phyloP scores from a whole-genome alignment of 768 basidiomycete species.

The Kwoniella heveanensis region DNA sequence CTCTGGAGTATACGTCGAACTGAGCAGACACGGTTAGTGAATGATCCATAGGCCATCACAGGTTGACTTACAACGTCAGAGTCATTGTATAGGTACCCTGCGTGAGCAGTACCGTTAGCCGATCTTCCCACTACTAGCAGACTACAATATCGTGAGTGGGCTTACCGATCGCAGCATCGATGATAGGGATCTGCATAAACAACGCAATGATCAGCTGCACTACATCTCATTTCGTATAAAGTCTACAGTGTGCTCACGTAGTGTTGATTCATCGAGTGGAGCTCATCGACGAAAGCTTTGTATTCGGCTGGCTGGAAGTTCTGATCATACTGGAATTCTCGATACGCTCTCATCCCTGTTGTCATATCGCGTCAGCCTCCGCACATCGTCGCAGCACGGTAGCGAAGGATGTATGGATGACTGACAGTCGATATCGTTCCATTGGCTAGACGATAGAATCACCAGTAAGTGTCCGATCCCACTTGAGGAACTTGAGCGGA shows the following conservation, averaged over 20 bases:
- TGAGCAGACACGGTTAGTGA: not conserved
- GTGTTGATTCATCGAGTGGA: constrained; percentile 51
- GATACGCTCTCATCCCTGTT: constrained; percentile 37
- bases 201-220: constrained; percentile 1
- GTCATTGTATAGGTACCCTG: constrained; percentile 30
- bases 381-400: not conserved
- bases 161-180: constrained; percentile 52
- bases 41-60: not conserved
- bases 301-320: constrained; percentile 42
- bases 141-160: too few relatives aligned
- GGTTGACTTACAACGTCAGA: constrained; percentile 32
- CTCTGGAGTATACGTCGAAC: constrained; percentile 67
- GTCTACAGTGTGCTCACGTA: constrained; percentile 26
- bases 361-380: not conserved
- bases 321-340: constrained; percentile 49
- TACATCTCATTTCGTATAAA: not conserved
- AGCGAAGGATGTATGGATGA: not conserved
- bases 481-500: too few relatives aligned
- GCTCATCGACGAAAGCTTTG: constrained; percentile 42
- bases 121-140: too few relatives aligned
- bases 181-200: constrained; percentile 38
- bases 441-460: too few relatives aligned
- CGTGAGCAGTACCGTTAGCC: not conserved
- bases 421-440: constrained; percentile 48
- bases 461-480: too few relatives aligned